Percentiles rank a stretch among this genome's conserved stretches.
Conservation (phyloP, 495 filamentous ascomycete genomes). For the Amorphotheca resinae region DNA sequence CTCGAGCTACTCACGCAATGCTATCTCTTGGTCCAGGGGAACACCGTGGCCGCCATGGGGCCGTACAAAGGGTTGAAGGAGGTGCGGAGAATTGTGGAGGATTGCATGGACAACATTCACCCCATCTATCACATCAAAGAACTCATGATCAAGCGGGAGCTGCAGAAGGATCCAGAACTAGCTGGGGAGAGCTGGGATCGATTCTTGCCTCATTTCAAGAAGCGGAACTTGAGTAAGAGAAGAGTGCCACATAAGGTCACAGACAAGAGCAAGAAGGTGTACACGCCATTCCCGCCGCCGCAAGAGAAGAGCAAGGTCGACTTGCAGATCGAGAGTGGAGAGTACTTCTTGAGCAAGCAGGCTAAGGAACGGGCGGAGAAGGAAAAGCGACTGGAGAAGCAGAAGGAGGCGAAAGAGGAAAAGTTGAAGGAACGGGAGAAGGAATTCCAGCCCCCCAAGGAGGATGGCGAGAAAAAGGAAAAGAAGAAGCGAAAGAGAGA, state of each 20-base stretch:
- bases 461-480: conserved; percentile 41
- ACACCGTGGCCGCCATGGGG: conserved; percentile 88
- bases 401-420: conserved; percentile 74
- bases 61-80: conserved; percentile 88
- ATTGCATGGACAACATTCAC: conserved; percentile 94
- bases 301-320: conserved; percentile 76
- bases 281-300: conserved; percentile 62
- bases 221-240: conserved; percentile 77
- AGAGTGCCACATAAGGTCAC: conserved; percentile 71
- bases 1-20: conserved; percentile 87
- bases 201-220: conserved; percentile 97
- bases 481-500: conserved; percentile 48
- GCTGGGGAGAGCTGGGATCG: conserved; percentile 86
- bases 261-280: conserved; percentile 88
- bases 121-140: conserved; percentile 95
- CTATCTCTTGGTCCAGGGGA: conserved; percentile 95
- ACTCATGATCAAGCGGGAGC: conserved; percentile 96
- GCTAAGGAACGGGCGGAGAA: conserved; percentile 73
- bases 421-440: conserved; percentile 75
- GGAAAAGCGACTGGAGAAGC: conserved; percentile 67
- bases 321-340: conserved; percentile 92
- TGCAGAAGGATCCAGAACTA: conserved; percentile 88
- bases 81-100: conserved; percentile 77
- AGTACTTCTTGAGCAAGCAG: conserved; percentile 89
- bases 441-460: conserved; percentile 76